Conservation (phyloP, 1,139 yeast species). For the Oligophagozyma castellii region DNA sequence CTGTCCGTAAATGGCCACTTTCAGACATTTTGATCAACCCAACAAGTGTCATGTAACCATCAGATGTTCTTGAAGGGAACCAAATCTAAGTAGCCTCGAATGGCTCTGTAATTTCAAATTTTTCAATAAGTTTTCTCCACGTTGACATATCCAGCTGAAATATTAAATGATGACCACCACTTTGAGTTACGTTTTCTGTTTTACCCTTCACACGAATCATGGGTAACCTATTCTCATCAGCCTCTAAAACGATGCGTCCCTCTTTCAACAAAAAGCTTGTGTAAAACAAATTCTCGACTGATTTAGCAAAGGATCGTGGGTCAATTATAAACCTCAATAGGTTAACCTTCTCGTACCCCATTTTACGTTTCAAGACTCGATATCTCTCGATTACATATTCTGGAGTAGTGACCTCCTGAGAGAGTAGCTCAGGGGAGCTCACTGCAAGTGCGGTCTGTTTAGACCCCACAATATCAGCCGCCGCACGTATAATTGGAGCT, state of each 20-base stretch:
- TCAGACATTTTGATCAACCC: slow-evolving; percentile 31
- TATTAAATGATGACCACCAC: slow-evolving; percentile 62
- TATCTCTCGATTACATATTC: slow-evolving; percentile 41
- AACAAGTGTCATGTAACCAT: no score
- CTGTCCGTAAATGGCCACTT: slow-evolving; percentile 68
- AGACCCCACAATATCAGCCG: no score
- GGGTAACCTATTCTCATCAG: slow-evolving; percentile 37
- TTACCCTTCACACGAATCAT: slow-evolving; percentile 22
- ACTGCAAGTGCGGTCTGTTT: neutral
- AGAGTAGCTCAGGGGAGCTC: neutral
- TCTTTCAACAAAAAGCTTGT: slow-evolving; percentile 70
- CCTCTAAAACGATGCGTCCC: slow-evolving; percentile 43
- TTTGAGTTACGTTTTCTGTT: slow-evolving; percentile 24
- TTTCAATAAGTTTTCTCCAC: slow-evolving; percentile 43
- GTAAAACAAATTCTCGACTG: slow-evolving; percentile 74
- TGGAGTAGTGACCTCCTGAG: slow-evolving; percentile 40
- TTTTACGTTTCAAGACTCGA: slow-evolving; percentile 26
- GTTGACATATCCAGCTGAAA: slow-evolving; percentile 54
- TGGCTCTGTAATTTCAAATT: slow-evolving; percentile 38
- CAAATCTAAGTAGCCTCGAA: slow-evolving; percentile 31
- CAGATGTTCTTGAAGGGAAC: neutral
- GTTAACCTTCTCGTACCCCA: slow-evolving; percentile 32
- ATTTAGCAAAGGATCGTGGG: slow-evolving; percentile 63
- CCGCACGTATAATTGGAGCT: neutral
- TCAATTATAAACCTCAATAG: slow-evolving; percentile 57